Conservation (phyloP, 768 basidiomycete species). For the Tephrocybe sp. region DNA sequence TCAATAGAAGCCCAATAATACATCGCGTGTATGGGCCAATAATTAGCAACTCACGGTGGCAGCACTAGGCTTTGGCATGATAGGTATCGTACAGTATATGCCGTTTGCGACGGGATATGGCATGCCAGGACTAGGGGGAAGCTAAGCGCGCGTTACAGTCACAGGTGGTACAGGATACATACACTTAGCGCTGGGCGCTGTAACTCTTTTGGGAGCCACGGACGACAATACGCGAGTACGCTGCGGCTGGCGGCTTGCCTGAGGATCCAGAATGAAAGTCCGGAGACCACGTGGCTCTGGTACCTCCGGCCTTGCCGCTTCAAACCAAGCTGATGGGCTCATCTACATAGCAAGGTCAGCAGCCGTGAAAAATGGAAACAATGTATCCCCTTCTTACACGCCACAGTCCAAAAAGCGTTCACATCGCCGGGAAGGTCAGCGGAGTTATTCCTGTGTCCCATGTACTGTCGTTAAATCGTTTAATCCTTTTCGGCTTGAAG, state of each 20-base stretch:
- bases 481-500: background rate
- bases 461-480: background rate
- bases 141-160: background rate
- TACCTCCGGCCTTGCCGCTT: conserved; percentile 14
- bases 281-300: conserved; percentile 9
- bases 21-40: background rate
- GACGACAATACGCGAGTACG: background rate
- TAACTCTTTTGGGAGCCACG: background rate
- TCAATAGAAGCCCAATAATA: background rate
- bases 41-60: background rate
- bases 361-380: conserved; percentile 28
- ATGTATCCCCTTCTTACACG: conserved; percentile 17
- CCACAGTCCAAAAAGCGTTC: conserved; percentile 15
- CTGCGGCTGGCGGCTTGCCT: background rate
- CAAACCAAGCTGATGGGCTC: conserved; percentile 17
- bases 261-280: conserved; percentile 9
- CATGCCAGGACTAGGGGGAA: background rate
- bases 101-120: background rate
- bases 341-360: conserved; percentile 17
- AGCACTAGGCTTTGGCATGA: background rate
- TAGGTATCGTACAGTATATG: background rate
- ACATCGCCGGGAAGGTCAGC: conserved; percentile 2
- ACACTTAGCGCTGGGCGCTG: background rate
- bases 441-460: background rate
- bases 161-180: background rate